Evolutionary conservation across 1,284 basidiomycete species (phyloP).

Genomic region (Ceratobasidium sp.): DNA sequence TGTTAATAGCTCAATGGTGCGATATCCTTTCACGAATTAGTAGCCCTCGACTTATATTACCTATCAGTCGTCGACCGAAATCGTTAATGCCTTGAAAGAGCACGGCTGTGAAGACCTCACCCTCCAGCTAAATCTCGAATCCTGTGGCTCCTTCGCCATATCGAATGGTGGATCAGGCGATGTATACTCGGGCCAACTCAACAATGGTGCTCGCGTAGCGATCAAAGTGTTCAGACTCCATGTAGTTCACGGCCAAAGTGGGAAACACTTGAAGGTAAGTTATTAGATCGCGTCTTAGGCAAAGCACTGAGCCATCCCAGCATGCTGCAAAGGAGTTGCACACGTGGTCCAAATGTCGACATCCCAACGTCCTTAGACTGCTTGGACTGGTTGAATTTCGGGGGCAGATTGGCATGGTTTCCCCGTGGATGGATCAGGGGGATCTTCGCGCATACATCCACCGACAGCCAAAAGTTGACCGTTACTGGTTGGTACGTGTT

Average conservation of each 20-base stretch:
- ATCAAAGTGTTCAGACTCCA: neutral
- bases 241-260: neutral
- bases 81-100: neutral
- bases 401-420: constrained; percentile 10
- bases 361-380: neutral
- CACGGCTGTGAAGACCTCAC: constrained; percentile 6
- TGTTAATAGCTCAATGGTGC: neutral
- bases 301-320: neutral
- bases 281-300: neutral
- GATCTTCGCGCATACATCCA: neutral
- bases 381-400: constrained; percentile 4
- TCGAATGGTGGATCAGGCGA: neutral
- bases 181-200: neutral
- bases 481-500: neutral
- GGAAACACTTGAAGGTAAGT: constrained; percentile 4
- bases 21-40: neutral
- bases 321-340: constrained; percentile 1
- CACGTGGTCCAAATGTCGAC: constrained; percentile 7
- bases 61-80: neutral
- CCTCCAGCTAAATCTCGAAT: neutral
- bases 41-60: neutral
- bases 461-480: neutral
- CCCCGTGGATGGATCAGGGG: neutral
- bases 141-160: neutral
- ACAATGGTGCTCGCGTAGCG: neutral